Conservation (phyloP, 805 yeast species). For the Zygotorulaspora chibaensis region DNA sequence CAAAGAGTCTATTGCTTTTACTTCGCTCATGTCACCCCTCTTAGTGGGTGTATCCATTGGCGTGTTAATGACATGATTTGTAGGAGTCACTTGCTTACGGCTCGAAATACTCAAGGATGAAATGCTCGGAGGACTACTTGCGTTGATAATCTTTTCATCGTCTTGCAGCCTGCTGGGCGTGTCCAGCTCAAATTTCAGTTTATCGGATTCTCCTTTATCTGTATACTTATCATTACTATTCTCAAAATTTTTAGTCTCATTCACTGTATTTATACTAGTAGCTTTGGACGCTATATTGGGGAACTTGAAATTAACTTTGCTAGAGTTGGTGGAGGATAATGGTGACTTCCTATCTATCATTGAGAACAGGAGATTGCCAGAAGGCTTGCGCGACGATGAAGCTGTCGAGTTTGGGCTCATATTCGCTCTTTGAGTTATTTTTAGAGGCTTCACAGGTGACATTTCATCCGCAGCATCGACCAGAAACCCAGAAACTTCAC, state of each 20-base stretch:
- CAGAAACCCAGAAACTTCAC: conserved; percentile 1
- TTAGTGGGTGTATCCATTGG: no score
- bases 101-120: no score
- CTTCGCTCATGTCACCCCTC: no score
- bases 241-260: not conserved
- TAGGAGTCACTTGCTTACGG: no score
- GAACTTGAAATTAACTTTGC: conserved; percentile 2
- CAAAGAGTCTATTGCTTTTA: no score
- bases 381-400: conserved; percentile 8
- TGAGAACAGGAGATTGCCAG: conserved; percentile 11
- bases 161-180: no score
- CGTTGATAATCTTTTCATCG: no score
- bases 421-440: conserved; percentile 54
- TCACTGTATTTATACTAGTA: not conserved
- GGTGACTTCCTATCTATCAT: conserved; percentile 16
- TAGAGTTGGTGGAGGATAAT: conserved; percentile 7
- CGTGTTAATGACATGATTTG: no score
- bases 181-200: no score
- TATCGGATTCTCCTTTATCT: no score
- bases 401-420: conserved; percentile 19
- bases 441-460: conserved; percentile 62
- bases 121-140: no score
- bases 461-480: conserved; percentile 13
- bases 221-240: not conserved
- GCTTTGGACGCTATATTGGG: not conserved